Percentiles rank a stretch among this genome's conserved stretches.
Conservation (phyloP, 805 yeast species). For the Candida montana region DNA sequence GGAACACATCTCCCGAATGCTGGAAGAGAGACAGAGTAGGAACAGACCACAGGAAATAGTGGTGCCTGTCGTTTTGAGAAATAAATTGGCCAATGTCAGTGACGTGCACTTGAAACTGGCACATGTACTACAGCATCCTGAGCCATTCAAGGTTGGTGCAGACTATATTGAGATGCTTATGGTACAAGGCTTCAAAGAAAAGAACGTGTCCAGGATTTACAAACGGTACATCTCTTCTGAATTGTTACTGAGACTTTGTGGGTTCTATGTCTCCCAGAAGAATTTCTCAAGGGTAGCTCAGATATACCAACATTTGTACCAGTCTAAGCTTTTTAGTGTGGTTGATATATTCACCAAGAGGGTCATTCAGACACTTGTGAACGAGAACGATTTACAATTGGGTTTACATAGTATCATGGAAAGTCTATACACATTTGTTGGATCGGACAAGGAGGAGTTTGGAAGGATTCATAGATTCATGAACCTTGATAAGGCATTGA, state of each 20-base stretch:
- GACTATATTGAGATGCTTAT: conserved; percentile 10
- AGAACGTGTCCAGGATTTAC: neutral
- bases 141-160: conserved; percentile 10
- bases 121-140: conserved; percentile 8
- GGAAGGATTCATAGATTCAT: conserved; percentile 7
- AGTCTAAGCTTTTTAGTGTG: conserved; percentile 3
- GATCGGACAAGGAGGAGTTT: conserved; percentile 12
- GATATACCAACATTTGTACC: conserved; percentile 8
- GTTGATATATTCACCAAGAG: conserved; percentile 6
- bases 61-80: conserved; percentile 6
- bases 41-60: neutral
- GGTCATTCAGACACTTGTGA: conserved; percentile 8
- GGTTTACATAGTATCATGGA: conserved; percentile 15
- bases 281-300: conserved; percentile 10
- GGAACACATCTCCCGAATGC: neutral
- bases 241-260: conserved; percentile 9
- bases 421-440: conserved; percentile 6
- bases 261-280: conserved; percentile 8
- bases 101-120: conserved; percentile 18
- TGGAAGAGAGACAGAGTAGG: no score
- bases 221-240: conserved; percentile 3
- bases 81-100: conserved; percentile 5
- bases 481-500: conserved; percentile 8
- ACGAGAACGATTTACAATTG: conserved; percentile 14
- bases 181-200: conserved; percentile 8